These are phyloP conservation scores for Penicillium paradoxum DNA, from an alignment of 495 filamentous ascomycete species.

Conservation along the genomic window DNA sequence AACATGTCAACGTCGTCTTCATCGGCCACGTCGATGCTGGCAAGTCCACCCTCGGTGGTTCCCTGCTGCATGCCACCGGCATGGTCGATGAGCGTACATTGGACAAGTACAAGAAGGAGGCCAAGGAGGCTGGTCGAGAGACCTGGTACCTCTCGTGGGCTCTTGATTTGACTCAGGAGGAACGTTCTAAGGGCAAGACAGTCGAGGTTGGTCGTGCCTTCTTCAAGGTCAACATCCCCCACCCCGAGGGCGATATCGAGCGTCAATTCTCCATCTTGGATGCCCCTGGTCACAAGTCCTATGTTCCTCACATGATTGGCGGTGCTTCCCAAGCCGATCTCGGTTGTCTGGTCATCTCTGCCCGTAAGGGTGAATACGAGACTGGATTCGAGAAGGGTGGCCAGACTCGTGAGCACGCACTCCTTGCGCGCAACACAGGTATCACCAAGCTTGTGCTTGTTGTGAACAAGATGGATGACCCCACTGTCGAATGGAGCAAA, in stretches of 20 bases:
- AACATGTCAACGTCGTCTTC: constrained; percentile 98
- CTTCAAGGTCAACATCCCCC: constrained; percentile 84
- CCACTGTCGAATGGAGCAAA: constrained; percentile 91
- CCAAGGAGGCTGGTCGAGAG: constrained; percentile 92
- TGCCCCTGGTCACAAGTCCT: constrained; percentile 94
- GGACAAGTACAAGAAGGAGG: constrained; percentile 96
- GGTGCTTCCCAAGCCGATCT: constrained; percentile 96
- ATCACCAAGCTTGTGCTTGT: constrained; percentile 90
- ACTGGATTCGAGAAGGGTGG: constrained; percentile 99
- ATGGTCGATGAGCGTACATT: constrained; percentile 99
- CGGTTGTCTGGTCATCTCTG: constrained; percentile 91
- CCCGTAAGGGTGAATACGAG: constrained; percentile 98
- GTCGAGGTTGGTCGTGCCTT: constrained; percentile 95
- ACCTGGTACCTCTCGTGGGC: constrained; percentile 99
- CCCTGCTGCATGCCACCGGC: constrained; percentile 85
- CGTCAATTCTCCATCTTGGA: constrained; percentile 84
- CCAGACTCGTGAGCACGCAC: constrained; percentile 94
- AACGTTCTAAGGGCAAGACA: constrained; percentile 94
- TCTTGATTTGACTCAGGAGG: constrained; percentile 92
- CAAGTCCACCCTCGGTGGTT: constrained; percentile 91
- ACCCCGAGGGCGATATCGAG: constrained; percentile 35
- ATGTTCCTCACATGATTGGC: constrained; percentile 93
- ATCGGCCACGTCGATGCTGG: constrained; percentile 97
- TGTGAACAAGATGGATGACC: constrained; percentile 99
- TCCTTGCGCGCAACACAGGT: constrained; percentile 96